phyloP scores from a whole-genome alignment of 169 alveolate species.

The Besnoitia besnoiti region DNA sequence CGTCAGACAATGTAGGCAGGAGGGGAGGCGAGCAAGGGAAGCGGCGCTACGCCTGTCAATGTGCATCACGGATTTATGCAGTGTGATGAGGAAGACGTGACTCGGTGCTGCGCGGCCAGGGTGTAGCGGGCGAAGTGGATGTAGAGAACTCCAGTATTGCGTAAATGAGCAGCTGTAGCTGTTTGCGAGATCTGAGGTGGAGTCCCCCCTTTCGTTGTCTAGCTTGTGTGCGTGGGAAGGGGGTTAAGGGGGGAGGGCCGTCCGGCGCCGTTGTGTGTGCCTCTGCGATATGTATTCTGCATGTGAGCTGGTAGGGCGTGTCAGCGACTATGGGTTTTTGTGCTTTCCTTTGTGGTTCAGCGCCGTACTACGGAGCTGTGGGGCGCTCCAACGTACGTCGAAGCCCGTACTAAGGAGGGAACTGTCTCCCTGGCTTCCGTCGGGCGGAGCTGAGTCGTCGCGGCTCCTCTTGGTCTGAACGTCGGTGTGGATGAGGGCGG shows the following conservation, averaged over 20 bases:
- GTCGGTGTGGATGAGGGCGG: neutral
- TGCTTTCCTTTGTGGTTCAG: no score
- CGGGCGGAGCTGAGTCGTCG: neutral
- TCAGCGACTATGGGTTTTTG: no score
- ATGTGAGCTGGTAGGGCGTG: no score
- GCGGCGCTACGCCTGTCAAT: no score
- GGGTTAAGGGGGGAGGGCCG: no score
- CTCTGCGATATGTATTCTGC: no score
- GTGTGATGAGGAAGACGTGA: neutral
- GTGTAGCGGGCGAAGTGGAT: neutral
- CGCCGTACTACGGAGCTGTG: slow-evolving; percentile 40
- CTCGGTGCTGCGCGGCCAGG: neutral
- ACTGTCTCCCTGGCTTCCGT: neutral
- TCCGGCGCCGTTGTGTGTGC: no score
- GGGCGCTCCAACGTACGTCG: slow-evolving; percentile 32
- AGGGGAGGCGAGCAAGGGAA: neutral
- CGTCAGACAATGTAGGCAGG: slow-evolving; percentile 21
- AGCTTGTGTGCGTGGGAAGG: no score
- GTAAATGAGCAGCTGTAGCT: no score
- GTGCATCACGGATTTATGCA: neutral
- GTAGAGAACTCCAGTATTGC: no score
- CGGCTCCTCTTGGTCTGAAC: neutral
- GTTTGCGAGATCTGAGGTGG: neutral
- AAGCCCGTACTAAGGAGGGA: neutral
- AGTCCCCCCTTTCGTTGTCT: no score